phyloP scores from a whole-genome alignment of 202 grass and related monocot species.

The Musa balbisiana region DNA sequence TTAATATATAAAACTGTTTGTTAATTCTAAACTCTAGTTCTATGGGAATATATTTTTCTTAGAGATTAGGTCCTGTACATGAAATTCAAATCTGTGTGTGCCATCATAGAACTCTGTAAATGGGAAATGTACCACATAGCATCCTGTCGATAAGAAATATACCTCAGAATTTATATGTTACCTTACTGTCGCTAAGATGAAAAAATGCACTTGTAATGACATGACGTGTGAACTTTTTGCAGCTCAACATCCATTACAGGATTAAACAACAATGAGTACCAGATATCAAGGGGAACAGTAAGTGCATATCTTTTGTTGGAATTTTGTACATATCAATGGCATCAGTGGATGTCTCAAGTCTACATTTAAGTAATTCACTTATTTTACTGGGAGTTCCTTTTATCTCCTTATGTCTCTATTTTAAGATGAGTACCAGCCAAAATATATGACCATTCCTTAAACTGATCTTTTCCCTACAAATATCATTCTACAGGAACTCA shows the following conservation, averaged over 20 bases:
- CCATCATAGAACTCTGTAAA: background rate
- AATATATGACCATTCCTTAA: background rate
- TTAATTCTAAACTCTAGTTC: no score
- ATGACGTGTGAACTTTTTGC: conserved; percentile 22
- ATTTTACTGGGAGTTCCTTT: background rate
- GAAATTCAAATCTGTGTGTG: background rate
- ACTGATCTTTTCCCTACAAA: conserved; percentile 8
- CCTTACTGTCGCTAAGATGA: background rate
- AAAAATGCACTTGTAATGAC: background rate
- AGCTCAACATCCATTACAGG: conserved; percentile 85
- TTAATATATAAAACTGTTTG: no score
- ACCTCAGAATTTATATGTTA: background rate
- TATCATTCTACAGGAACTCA: conserved; percentile 54
- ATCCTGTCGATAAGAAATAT: background rate
- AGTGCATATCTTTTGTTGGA: conserved; percentile 3
- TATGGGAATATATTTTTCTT: no score
- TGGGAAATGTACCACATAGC: background rate
- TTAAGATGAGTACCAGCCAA: conserved; percentile 8
- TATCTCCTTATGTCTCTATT: background rate
- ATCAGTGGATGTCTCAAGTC: background rate
- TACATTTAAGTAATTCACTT: background rate
- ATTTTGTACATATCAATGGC: background rate
- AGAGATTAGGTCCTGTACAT: background rate
- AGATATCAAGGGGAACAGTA: conserved; percentile 91
- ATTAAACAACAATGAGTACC: conserved; percentile 96